These are phyloP conservation scores for Neurospora pannonica DNA, from an alignment of 495 filamentous ascomycete species.

Conservation along the genomic window DNA sequence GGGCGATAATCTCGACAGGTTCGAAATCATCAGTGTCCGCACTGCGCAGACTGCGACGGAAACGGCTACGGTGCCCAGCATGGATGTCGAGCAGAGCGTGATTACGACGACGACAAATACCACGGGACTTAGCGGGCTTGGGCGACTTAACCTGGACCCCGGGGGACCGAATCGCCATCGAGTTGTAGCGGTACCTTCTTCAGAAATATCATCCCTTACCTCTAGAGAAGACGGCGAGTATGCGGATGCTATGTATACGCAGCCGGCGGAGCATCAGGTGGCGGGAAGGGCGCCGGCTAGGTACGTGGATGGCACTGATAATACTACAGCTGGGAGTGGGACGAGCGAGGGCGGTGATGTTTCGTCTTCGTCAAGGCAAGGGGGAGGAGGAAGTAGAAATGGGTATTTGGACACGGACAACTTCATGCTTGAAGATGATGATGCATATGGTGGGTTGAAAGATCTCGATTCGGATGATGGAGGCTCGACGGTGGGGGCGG, in stretches of 20 bases:
- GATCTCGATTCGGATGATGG: slow-evolving; percentile 1
- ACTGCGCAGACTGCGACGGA: slow-evolving; percentile 1
- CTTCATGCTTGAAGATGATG: not conserved
- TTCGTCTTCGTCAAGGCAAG: not conserved
- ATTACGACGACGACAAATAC: not conserved
- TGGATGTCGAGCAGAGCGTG: slow-evolving; percentile 20
- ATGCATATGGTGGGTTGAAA: not conserved
- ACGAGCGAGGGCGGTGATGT: not conserved
- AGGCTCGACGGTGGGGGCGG: not conserved
- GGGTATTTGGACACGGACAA: not conserved
- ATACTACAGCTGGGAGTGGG: not conserved
- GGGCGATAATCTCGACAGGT: slow-evolving; percentile 4
- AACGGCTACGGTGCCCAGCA: slow-evolving; percentile 3
- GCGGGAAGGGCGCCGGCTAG: slow-evolving; percentile 11
- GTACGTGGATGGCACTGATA: slow-evolving; percentile 6
- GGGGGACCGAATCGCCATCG: not conserved
- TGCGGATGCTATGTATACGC: slow-evolving; percentile 11
- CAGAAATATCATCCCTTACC: not conserved
- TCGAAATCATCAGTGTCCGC: slow-evolving; percentile 10
- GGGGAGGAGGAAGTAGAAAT: not conserved
- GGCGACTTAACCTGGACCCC: not conserved
- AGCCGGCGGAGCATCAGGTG: slow-evolving; percentile 18
- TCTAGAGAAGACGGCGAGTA: slow-evolving; percentile 4
- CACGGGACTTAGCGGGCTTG: not conserved
- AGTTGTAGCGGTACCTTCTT: not conserved